Evolutionary conservation across 148 eudicot species (phyloP).

Genomic region (Simmondsia chinensis): DNA sequence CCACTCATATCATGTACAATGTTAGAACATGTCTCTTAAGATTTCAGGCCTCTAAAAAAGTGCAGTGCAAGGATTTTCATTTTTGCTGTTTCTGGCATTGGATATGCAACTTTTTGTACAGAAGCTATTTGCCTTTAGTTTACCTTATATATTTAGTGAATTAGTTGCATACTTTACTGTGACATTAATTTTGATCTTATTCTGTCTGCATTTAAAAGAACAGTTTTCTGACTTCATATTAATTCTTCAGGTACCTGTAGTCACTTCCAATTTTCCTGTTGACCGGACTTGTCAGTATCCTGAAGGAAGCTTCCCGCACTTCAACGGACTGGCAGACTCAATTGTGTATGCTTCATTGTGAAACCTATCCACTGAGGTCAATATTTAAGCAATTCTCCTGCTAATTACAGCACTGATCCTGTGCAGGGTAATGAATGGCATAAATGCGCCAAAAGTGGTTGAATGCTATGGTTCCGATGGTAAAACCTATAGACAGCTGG

Average conservation of each 20-base stretch:
- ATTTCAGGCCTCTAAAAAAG: no score
- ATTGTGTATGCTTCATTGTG: conserved; percentile 52
- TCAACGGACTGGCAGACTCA: conserved; percentile 89
- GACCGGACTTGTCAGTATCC: conserved; percentile 76
- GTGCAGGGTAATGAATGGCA: conserved; percentile 94
- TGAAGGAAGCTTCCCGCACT: conserved; percentile 89
- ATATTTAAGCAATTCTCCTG: conserved; percentile 1
- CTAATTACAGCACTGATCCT: conserved; percentile 6
- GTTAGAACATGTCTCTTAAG: no score
- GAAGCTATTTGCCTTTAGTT: no score
- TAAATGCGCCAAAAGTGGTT: conserved; percentile 98
- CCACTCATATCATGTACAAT: no score
- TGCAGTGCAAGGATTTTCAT: no score
- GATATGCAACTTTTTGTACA: no score
- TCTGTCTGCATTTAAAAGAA: no score
- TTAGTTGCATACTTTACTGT: no score
- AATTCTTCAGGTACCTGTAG: conserved; percentile 78
- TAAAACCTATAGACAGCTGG: conserved; percentile 83
- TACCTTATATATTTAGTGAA: no score
- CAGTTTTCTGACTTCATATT: not conserved
- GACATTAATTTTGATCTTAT: no score
- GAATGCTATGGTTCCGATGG: conserved; percentile 96
- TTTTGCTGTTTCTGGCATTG: no score
- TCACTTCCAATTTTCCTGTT: conserved; percentile 70
- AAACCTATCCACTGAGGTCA: not conserved